A percentile compares a stretch with the other conserved stretches of the same genome.
Evolutionary conservation across 352 stramenopile species (phyloP).

Genomic region (Pythium phragmiticola): DNA sequence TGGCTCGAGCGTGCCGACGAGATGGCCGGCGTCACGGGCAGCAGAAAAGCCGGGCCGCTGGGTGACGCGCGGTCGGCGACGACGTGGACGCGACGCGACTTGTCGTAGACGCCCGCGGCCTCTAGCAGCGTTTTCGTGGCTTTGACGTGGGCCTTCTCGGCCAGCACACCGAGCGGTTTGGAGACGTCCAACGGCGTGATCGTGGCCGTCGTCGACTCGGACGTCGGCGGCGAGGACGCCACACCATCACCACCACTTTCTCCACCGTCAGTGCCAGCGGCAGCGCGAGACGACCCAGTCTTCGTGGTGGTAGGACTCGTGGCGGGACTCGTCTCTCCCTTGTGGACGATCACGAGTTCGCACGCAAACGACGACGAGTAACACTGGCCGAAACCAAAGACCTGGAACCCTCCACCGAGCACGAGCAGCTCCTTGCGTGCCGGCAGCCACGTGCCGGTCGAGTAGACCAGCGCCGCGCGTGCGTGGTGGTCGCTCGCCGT

Average conservation of each 20-base stretch:
- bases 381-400: slow-evolving; percentile 82
- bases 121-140: slow-evolving; percentile 78
- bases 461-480: slow-evolving; percentile 53
- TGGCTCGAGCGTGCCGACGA: slow-evolving; percentile 26
- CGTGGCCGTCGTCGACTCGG: background rate
- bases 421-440: slow-evolving; percentile 40
- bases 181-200: slow-evolving; percentile 10
- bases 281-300: background rate
- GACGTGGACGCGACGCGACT: slow-evolving; percentile 66
- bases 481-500: slow-evolving; percentile 37
- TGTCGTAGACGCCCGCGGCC: slow-evolving; percentile 66
- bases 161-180: slow-evolving; percentile 30
- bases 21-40: slow-evolving; percentile 57
- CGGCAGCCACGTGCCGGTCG: slow-evolving; percentile 51
- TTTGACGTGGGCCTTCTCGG: slow-evolving; percentile 72
- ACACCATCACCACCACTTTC: background rate
- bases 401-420: slow-evolving; percentile 77
- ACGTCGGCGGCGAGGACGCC: slow-evolving; percentile 1
- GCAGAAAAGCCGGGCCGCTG: slow-evolving; percentile 43
- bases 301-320: background rate
- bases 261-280: background rate
- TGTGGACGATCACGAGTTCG: slow-evolving; percentile 39
- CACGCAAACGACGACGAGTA: slow-evolving; percentile 70
- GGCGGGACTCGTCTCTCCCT: slow-evolving; percentile 5
- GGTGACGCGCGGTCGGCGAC: slow-evolving; percentile 24